Base-by-base conservation (phyloP, 495 filamentous ascomycete species). In the Xylaria castorea region DNA sequence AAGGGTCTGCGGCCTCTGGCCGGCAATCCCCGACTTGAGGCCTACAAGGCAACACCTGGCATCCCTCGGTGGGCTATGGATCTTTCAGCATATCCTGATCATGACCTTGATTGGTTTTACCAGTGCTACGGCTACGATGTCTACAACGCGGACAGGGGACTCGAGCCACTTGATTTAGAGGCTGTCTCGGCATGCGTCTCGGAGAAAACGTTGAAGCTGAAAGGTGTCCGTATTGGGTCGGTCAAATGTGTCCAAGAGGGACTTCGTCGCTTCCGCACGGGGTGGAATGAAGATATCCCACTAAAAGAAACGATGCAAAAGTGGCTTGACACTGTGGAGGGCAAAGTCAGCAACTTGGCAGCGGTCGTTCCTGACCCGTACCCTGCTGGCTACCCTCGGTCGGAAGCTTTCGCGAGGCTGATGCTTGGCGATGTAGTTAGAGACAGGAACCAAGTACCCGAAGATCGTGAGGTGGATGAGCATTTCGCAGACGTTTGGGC, bases 21-120 rank as follows among this genome's bases (percentile, higher is more conserved):
- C 11, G 53, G 53, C 25, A 58, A 58, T 18, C 53, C 53, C 27
- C 27, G 53, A 27, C 25, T 58, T 18, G 53, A 58, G 14, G 53
- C 25, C 53, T 58, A 30, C 53, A 58, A 58, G 27, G 53, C 53
- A 5, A 58, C 53, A 14, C 53, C 53, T 34, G 53, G 53, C 14
- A 58, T 58, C 53, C 53, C 53, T 58, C 53, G 53, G 32, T 58
- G 53, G 53, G 53, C 53, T 58, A 12, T 58, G 27, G 53, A 58
- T 58, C 25, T 58, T 30, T 58, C 53, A 58, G 53, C 9, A 58
- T 32, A 11, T 7, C 53, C 53, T 6, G 53, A 58, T 58, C 30
- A 58, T 25, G 53, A 58, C 27, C 53, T 58, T 32, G 53, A 58
- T 58, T 58, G 53, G 53, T 58, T 58, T 32, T 58, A 42, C 27